Base-by-base conservation (phyloP, 2,329 filamentous ascomycete genomes). In the Cytospora chrysosperma region DNA sequence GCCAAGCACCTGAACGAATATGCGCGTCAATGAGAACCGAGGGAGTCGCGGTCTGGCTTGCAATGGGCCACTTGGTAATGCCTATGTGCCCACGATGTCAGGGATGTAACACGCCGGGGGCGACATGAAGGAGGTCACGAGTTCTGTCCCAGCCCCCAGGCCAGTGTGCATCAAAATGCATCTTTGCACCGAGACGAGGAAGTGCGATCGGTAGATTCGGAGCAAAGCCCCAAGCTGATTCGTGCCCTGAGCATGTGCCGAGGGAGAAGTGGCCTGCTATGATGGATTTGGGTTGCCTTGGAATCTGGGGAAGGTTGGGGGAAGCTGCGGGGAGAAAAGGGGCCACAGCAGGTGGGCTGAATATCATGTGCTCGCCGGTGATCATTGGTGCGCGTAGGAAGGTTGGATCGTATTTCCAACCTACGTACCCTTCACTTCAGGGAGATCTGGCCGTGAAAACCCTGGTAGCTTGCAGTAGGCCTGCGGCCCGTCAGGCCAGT, bases 171-270 rank as follows among this genome's bases (percentile, higher is more conserved):
- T n/a, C 1, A 19, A 54, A 52, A 17, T 19, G 13, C 54, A 53
- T 32, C 60, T 62, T 19, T 55, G 50, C 24, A 34, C 61, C 55
- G 61, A 63, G 53, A 63, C 54, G 51, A 61, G 56, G 50, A 53
- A 26, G 49, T 27, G 49, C 13, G 28, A 24, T 34, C 34, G 49
- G 50, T 13, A 47, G 40, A 47, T 12, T 24, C 7, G 37, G 34
- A 17, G 37, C 37, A 17, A 40, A 40, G 8, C 19, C 37, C 19
- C n/a, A 10, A 13, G n/a, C 10, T 9, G n/a, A 47, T 47, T 47
- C n/a, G 43, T 47, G 43, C 10, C n/a, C 21, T 24, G 43, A 12
- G 9, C 24, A 47, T 47, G 43, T 47, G 9, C n/a, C 43, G n/a
- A 21, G 10, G n/a, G 43, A 24, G 43, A 47, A 24, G 43, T 24